Conservation (phyloP, 1,284 basidiomycete species). For the Hemileia vastatrix region DNA sequence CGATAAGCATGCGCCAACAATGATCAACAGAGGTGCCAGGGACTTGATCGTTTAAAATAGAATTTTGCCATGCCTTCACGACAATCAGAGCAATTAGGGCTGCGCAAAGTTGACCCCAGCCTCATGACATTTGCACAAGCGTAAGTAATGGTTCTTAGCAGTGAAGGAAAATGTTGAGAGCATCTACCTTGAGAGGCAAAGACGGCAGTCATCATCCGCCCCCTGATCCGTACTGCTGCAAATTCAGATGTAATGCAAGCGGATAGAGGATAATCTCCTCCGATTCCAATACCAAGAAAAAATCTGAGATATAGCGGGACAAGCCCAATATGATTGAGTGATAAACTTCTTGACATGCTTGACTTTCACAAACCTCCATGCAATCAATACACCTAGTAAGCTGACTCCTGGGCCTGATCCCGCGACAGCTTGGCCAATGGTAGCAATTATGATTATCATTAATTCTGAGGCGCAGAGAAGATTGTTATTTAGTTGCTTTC, state of each 20-base stretch:
- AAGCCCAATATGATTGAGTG: background rate
- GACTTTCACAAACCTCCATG: constrained; percentile 61
- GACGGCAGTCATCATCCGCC: constrained; percentile 54
- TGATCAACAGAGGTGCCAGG: constrained; percentile 47
- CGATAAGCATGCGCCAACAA: constrained; percentile 50
- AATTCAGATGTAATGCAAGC: constrained; percentile 57
- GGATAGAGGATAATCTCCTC: constrained; percentile 72
- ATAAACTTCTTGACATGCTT: constrained; percentile 47
- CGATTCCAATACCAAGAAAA: constrained; percentile 49
- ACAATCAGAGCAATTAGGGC: constrained; percentile 61
- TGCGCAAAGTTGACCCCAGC: constrained; percentile 53
- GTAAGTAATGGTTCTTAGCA: background rate
- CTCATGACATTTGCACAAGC: constrained; percentile 47
- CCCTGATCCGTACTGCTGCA: constrained; percentile 61
- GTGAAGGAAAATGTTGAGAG: background rate
- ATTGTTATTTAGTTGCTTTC: constrained; percentile 27
- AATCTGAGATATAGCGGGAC: constrained; percentile 17
- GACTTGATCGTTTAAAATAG: constrained; percentile 52
- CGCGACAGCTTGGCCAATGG: constrained; percentile 49
- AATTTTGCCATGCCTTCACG: constrained; percentile 58
- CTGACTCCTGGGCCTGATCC: constrained; percentile 55
- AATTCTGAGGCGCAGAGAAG: constrained; percentile 18
- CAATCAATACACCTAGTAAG: constrained; percentile 62
- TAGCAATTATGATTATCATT: constrained; percentile 46
- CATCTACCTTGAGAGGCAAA: constrained; percentile 19